Base-by-base conservation (phyloP, 2,329 filamentous ascomycete genomes). In the Alternaria ventricosa region DNA sequence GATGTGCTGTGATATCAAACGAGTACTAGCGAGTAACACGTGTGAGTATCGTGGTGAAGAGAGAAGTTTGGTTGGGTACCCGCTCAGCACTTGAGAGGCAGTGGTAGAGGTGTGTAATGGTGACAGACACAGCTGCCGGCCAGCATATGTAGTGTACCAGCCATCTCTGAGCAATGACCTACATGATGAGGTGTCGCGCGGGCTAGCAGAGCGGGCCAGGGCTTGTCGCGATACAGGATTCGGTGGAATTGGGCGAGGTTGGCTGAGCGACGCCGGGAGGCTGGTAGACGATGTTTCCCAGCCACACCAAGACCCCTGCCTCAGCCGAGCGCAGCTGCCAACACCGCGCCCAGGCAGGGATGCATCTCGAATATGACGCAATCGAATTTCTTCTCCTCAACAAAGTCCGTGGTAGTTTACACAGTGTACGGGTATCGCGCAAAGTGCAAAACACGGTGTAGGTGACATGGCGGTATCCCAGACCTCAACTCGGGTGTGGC, bases 171-270 rank as follows among this genome's bases (percentile, higher is more conserved):
- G 71, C 64, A 62, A 55, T 50, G 55, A 70, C 67, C 65, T 74
- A 72, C 72, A 69, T 74, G 66, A 70, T 68, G 66, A 67, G 60
- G 64, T 69, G 59, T 55, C 62, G 65, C 61, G 57, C 64, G 65
- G 61, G 66, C 61, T 45, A 64, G 59, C 58, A 61, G 70, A 70
- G 74, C 71, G 71, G 62, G 68, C 27, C 56, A 41, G 50, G 49
- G 49, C 61, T 56, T 63, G 27, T 62, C 67, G 65, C 66, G 60
- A 64, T 55, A 55, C 67, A 72, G 61, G 73, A 75, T 75, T 79
- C 73, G 76, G 53, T 63, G 70, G 64, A 67, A 68, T 76, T 73
- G 61, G 63, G 62, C 65, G 77, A 78, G 77, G 77, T 75, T 79
- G 78, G 75, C 63, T 54, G 47, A 70, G 60, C 45, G 71, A 65